Evolutionary conservation across 2,329 filamentous ascomycete species (phyloP).

Genomic region (Fusarium fracticaudum): DNA sequence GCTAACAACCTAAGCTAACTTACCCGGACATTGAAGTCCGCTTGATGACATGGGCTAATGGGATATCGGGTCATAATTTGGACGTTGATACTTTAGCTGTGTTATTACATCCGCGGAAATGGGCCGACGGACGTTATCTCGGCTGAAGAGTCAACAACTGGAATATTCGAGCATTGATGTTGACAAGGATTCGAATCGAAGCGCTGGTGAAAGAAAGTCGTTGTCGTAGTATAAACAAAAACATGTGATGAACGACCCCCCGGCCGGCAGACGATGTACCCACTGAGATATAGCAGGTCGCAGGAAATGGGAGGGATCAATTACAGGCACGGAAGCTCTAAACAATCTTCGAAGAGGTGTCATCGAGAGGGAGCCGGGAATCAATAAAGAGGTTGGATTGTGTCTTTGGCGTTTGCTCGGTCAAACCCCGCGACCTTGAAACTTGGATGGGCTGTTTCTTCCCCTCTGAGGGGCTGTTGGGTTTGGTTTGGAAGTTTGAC

Average conservation of each 20-base stretch:
- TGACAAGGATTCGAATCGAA: neutral
- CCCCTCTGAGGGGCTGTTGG: neutral
- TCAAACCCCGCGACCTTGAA: constrained; percentile 9
- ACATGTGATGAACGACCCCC: neutral
- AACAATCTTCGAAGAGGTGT: neutral
- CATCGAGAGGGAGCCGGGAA: neutral
- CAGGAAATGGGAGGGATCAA: neutral
- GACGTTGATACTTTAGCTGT: neutral
- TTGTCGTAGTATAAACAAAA: neutral
- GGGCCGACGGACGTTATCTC: neutral
- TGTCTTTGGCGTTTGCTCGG: constrained; percentile 4
- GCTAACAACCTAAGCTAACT: neutral
- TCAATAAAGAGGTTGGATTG: neutral
- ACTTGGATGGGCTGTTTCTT: constrained; percentile 17
- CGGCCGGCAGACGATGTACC: neutral
- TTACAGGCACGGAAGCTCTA: neutral
- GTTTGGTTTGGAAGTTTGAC: constrained; percentile 3
- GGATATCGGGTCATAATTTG: neutral
- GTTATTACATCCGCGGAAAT: neutral
- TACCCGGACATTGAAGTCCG: constrained; percentile 42
- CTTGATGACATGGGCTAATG: constrained; percentile 6
- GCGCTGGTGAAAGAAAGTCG: neutral
- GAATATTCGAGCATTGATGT: neutral
- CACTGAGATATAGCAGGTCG: neutral
- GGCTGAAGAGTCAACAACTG: neutral